These are phyloP conservation scores for Leccinum barrowsii DNA, from an alignment of 768 basidiomycete species.

Conservation along the genomic window DNA sequence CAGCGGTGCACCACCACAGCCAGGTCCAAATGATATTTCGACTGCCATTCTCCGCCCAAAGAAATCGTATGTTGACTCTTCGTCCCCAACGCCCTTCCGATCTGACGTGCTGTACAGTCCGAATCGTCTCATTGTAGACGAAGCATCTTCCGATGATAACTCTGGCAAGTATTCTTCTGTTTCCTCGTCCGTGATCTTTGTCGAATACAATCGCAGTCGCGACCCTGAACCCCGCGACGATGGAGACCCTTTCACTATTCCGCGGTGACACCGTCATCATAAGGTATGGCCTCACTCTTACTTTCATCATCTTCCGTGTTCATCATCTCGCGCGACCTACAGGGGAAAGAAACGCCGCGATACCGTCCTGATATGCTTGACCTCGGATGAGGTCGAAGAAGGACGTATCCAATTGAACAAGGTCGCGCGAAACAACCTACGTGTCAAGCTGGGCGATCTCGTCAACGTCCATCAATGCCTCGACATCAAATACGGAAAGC, in stretches of 20 bases:
- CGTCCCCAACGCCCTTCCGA: conserved; percentile 6
- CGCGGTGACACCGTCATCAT: conserved; percentile 96
- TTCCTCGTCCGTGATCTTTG: conserved; percentile 12
- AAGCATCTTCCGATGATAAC: conserved; percentile 92
- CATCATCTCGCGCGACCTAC: conserved; percentile 1
- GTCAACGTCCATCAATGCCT: conserved; percentile 94
- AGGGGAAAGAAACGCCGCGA: conserved; percentile 98
- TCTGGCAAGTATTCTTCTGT: conserved; percentile 56
- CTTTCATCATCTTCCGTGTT: not conserved
- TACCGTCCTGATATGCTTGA: conserved; percentile 94
- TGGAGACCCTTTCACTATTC: conserved; percentile 92
- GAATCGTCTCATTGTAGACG: conserved; percentile 96
- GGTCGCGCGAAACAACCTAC: conserved; percentile 98
- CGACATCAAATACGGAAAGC: conserved; percentile 99
- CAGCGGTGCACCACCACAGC: conserved; percentile 77
- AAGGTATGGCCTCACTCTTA: conserved; percentile 47
- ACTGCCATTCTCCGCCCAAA: conserved; percentile 96
- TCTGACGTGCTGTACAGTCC: conserved; percentile 54
- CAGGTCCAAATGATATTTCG: conserved; percentile 85
- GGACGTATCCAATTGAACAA: conserved; percentile 99
- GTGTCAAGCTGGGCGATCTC: conserved; percentile 95
- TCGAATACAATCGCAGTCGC: conserved; percentile 55
- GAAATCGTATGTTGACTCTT: conserved; percentile 79
- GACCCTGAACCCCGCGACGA: conserved; percentile 92
- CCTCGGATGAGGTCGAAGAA: conserved; percentile 95